Percentiles rank a stretch among this genome's conserved stretches.
Conservation (phyloP, 331 rosid species). For the Cydonia oblonga region DNA sequence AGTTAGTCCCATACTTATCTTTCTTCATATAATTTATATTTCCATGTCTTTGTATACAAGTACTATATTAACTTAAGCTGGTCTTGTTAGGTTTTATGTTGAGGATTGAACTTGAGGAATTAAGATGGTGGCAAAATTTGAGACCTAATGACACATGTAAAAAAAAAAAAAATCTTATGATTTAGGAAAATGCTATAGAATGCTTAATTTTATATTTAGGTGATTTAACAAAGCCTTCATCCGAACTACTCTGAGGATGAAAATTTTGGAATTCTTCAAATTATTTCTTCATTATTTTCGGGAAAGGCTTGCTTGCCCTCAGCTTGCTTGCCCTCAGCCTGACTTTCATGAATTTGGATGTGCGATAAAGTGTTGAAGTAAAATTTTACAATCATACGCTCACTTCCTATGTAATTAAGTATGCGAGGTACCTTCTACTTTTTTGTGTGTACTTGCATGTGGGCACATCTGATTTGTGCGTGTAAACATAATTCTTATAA, state of each 20-base stretch:
- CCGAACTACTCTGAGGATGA: background rate
- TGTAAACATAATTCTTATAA: no score
- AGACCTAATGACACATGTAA: background rate
- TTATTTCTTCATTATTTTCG: background rate
- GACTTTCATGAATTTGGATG: background rate
- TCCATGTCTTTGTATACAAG: background rate
- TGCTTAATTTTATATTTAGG: background rate
- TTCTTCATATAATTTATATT: slow-evolving; percentile 6
- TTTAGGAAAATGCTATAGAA: background rate
- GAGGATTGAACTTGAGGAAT: background rate
- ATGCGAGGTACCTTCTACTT: background rate
- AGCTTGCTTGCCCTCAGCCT: background rate
- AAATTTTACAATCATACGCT: background rate
- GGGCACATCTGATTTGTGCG: background rate
- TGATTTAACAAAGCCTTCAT: background rate
- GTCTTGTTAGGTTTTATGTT: background rate
- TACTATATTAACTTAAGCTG: background rate
- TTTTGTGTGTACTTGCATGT: background rate
- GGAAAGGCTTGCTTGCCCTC: background rate
- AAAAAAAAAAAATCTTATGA: no score
- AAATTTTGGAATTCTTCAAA: background rate
- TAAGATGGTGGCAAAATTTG: background rate
- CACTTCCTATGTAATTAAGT: background rate
- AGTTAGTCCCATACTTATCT: slow-evolving; percentile 28
- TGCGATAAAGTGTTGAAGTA: background rate